Percentiles rank a stretch among this genome's conserved stretches.
Evolutionary conservation across 164 flowering plant genomes (phyloP).

Genomic region (Aristolochia contorta): DNA sequence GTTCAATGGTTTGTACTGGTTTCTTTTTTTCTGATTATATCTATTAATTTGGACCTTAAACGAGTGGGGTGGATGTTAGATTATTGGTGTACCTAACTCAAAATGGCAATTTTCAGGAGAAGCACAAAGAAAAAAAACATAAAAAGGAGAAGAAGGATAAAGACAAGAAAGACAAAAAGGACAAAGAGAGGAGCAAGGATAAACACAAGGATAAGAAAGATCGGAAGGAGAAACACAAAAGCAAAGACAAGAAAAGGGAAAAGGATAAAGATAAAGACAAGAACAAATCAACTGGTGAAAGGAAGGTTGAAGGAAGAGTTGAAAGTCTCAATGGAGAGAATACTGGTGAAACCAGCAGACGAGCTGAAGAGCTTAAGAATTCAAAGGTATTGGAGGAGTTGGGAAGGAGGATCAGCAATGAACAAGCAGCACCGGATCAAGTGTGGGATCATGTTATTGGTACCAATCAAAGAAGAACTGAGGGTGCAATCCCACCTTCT

Average conservation of each 20-base stretch:
- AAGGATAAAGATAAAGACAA: conserved; percentile 37
- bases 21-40: too few species aligned
- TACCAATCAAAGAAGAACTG: conserved; percentile 24
- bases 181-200: conserved; percentile 29
- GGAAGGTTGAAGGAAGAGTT: conserved; percentile 13
- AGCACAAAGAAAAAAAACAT: conserved; percentile 54
- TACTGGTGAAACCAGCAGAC: conserved; percentile 4
- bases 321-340: conserved; percentile 13
- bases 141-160: conserved; percentile 48
- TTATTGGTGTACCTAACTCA: conserved; percentile 3
- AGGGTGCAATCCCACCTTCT: conserved; percentile 11
- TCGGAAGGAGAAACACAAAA: conserved; percentile 44
- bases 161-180: conserved; percentile 38
- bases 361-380: conserved; percentile 17
- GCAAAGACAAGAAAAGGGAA: conserved; percentile 44
- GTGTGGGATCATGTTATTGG: conserved; percentile 21
- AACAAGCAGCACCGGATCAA: conserved; percentile 24
- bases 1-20: too few species aligned
- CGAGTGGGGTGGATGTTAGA: too few species aligned
- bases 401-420: conserved; percentile 24
- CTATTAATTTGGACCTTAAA: too few species aligned
- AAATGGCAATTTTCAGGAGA: conserved; percentile 42
- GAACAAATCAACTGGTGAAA: conserved; percentile 15
- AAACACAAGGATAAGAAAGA: conserved; percentile 57
- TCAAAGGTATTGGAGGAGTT: conserved; percentile 38